These are phyloP conservation scores for Pseudomonodictys pantanalensis DNA, from an alignment of 495 filamentous ascomycete species.

Conservation along the genomic window DNA sequence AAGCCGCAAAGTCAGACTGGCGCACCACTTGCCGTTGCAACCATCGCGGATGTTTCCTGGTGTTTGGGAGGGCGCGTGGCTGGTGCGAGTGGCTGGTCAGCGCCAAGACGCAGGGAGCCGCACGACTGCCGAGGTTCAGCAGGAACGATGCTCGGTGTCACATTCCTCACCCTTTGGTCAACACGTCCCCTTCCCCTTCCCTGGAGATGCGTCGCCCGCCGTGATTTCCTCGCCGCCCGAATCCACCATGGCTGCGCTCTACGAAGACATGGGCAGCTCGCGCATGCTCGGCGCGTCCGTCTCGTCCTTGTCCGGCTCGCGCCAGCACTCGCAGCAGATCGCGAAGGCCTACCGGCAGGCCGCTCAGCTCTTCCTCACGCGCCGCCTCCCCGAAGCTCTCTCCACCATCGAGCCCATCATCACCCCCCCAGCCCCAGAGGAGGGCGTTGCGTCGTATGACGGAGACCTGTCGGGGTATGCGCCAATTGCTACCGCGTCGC, in stretches of 20 bases:
- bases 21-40: too few species aligned
- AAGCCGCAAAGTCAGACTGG: too few species aligned
- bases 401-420: slow-evolving; percentile 77
- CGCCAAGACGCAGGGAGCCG: not conserved
- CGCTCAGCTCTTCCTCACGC: slow-evolving; percentile 86
- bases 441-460: slow-evolving; percentile 39
- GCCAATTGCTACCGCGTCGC: slow-evolving; percentile 69
- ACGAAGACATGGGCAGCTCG: slow-evolving; percentile 43
- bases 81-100: not conserved
- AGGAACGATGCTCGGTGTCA: slow-evolving; percentile 5
- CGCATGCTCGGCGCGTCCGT: slow-evolving; percentile 50
- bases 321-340: slow-evolving; percentile 59
- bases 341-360: slow-evolving; percentile 86
- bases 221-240: not conserved
- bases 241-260: slow-evolving; percentile 23
- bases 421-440: slow-evolving; percentile 44
- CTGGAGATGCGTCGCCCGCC: slow-evolving; percentile 16
- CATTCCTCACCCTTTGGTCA: slow-evolving; percentile 23
- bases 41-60: too few species aligned
- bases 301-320: slow-evolving; percentile 54
- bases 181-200: slow-evolving; percentile 7
- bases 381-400: slow-evolving; percentile 85
- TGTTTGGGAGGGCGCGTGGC: too few species aligned
- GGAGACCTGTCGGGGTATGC: slow-evolving; percentile 46
- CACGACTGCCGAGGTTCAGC: not conserved